Conservation (phyloP, 805 yeast species). For the Myxozyma lipomycoides region DNA sequence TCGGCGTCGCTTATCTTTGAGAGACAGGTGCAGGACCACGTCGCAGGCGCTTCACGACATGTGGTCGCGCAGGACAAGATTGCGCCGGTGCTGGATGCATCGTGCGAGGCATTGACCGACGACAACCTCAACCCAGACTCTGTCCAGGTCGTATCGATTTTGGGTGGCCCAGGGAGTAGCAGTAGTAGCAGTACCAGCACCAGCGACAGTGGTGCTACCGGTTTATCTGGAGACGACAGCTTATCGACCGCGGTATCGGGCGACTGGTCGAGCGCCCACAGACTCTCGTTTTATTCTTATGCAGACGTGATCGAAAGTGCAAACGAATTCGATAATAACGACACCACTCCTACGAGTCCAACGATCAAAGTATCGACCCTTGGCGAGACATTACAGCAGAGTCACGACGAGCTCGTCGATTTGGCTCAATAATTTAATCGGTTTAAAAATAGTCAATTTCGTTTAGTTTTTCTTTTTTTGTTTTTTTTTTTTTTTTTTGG, state of each 20-base stretch:
- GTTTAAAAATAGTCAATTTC: background rate
- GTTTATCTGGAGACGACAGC: background rate
- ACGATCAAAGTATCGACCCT: conserved; percentile 9
- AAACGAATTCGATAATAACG: background rate
- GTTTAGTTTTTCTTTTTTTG: background rate
- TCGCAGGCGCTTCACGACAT: conserved; percentile 40
- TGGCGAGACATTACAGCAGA: conserved; percentile 14
- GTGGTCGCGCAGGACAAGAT: conserved; percentile 55
- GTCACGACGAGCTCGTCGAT: conserved; percentile 5
- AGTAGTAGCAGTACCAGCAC: conserved; percentile 2
- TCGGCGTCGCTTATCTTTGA: conserved; percentile 55
- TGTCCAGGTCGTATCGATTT: conserved; percentile 66
- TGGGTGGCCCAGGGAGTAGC: conserved; percentile 48
- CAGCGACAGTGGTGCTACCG: background rate
- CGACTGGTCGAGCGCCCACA: background rate
- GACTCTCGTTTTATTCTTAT: background rate
- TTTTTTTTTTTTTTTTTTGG: conserved; percentile 1
- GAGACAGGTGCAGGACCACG: conserved; percentile 60
- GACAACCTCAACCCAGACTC: conserved; percentile 56
- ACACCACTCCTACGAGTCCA: background rate
- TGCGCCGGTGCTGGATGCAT: conserved; percentile 79
- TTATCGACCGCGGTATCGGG: background rate
- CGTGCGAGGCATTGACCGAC: conserved; percentile 60
- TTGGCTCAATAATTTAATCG: background rate
- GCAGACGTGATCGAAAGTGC: background rate